Evolutionary conservation across 257 asterid genomes (phyloP).

Genomic region (Haberlea rhodopensis): DNA sequence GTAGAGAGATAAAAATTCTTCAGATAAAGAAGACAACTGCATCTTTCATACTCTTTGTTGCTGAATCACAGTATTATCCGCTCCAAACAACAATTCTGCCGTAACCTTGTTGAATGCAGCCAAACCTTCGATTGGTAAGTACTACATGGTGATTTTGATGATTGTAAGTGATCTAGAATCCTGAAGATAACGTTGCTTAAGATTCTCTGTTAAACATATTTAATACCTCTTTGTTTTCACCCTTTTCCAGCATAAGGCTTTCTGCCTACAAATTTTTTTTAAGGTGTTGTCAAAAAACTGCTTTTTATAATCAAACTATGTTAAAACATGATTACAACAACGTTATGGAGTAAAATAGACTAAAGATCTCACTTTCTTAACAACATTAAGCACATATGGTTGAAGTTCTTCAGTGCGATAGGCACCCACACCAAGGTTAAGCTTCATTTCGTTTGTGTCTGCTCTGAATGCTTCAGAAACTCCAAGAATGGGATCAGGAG

Average conservation of each 20-base stretch:
- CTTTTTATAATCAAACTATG: neutral
- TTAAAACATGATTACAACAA: conserved; percentile 4
- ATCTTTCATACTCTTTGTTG: conserved; percentile 66
- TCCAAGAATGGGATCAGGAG: conserved; percentile 97
- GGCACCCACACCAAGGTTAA: conserved; percentile 97
- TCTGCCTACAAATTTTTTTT: conserved; percentile 57
- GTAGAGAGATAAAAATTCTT: conserved; percentile 30
- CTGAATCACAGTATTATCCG: conserved; percentile 65
- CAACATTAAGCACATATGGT: conserved; percentile 96
- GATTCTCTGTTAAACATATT: conserved; percentile 7
- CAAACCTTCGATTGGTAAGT: conserved; percentile 97
- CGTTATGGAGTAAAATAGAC: conserved; percentile 14
- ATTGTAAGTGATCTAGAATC: conserved; percentile 30
- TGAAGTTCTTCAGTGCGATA: conserved; percentile 96
- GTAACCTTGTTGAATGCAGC: conserved; percentile 95
- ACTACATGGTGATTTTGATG: conserved; percentile 42
- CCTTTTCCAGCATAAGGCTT: conserved; percentile 80
- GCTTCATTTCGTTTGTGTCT: conserved; percentile 81
- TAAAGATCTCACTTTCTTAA: conserved; percentile 62
- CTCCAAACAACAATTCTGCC: conserved; percentile 85
- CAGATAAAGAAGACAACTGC: conserved; percentile 19
- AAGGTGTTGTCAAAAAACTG: neutral
- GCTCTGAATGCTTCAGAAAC: conserved; percentile 97
- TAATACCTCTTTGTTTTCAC: conserved; percentile 92
- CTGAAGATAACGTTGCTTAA: conserved; percentile 19